These are phyloP conservation scores for Termitomyces sp. DNA, from an alignment of 768 basidiomycete genomes.

Conservation along the genomic window DNA sequence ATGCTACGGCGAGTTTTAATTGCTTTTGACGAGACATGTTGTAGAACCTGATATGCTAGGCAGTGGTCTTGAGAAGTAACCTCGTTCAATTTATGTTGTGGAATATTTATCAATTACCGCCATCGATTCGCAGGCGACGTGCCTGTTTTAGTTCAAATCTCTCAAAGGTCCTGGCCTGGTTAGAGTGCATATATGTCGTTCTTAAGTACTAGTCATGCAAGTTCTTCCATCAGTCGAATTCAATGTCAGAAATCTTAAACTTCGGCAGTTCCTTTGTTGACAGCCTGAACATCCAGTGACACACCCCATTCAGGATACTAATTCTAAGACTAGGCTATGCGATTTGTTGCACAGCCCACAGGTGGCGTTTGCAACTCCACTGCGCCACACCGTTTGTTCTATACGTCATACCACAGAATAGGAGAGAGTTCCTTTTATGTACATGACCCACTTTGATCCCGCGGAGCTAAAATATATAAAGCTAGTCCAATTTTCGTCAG, in stretches of 20 bases:
- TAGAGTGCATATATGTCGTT: too few species aligned
- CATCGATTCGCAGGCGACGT: too few species aligned
- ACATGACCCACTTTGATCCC: slow-evolving; percentile 1
- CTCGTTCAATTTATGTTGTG: too few species aligned
- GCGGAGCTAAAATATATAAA: slow-evolving; percentile 4
- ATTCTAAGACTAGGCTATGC: neutral
- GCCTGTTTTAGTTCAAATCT: too few species aligned
- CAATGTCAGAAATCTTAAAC: neutral
- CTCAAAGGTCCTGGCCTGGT: too few species aligned
- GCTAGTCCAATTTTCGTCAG: neutral
- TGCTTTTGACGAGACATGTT: too few species aligned
- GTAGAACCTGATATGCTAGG: too few species aligned
- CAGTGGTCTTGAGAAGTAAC: too few species aligned
- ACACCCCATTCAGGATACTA: neutral
- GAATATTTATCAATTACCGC: too few species aligned
- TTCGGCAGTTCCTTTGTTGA: neutral
- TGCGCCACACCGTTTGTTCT: neutral
- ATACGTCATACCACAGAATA: neutral
- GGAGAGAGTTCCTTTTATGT: neutral
- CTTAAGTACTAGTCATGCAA: too few species aligned
- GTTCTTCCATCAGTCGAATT: too few species aligned
- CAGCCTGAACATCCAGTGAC: neutral
- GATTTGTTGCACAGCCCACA: neutral
- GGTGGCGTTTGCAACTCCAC: neutral
- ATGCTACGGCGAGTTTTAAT: too few species aligned